A percentile compares a stretch with the other conserved stretches of the same genome.
These are phyloP conservation scores for Phenoliferia sp. DNA, from an alignment of 1,284 basidiomycete species.

Conservation along the genomic window DNA sequence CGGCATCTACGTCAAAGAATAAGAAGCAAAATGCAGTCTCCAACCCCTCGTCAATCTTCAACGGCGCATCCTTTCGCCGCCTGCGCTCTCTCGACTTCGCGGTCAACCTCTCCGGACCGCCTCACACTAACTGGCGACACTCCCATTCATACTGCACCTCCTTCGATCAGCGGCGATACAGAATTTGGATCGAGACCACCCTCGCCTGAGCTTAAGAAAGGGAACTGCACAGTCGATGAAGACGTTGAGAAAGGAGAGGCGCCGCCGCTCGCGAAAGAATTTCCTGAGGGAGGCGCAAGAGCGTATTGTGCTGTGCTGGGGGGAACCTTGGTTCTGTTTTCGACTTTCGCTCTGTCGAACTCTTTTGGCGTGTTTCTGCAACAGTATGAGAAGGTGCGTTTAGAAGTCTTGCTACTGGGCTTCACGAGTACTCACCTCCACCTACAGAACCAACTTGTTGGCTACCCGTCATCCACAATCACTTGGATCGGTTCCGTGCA, in stretches of 20 bases:
- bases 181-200: not conserved
- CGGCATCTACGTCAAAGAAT: too few species aligned
- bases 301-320: constrained; percentile 19
- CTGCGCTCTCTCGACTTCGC: not conserved
- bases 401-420: not conserved
- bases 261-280: not conserved
- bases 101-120: not conserved
- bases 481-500: constrained; percentile 25
- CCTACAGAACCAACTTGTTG: constrained; percentile 8
- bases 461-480: constrained; percentile 17
- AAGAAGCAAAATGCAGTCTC: too few species aligned
- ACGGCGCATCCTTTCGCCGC: not conserved
- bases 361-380: constrained; percentile 12
- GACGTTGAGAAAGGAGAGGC: not conserved
- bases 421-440: not conserved
- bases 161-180: not conserved
- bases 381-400: constrained; percentile 15
- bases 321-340: constrained; percentile 10
- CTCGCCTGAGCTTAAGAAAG: not conserved
- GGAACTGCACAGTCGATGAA: not conserved
- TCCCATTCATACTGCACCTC: not conserved
- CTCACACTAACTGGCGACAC: not conserved
- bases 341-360: constrained; percentile 21
- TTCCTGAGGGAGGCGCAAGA: constrained; percentile 17
- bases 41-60: too few species aligned